A percentile compares a stretch with the other conserved stretches of the same genome.
These are phyloP conservation scores for Calonectria montana DNA, from an alignment of 2,329 filamentous ascomycete genomes.

Conservation along the genomic window DNA sequence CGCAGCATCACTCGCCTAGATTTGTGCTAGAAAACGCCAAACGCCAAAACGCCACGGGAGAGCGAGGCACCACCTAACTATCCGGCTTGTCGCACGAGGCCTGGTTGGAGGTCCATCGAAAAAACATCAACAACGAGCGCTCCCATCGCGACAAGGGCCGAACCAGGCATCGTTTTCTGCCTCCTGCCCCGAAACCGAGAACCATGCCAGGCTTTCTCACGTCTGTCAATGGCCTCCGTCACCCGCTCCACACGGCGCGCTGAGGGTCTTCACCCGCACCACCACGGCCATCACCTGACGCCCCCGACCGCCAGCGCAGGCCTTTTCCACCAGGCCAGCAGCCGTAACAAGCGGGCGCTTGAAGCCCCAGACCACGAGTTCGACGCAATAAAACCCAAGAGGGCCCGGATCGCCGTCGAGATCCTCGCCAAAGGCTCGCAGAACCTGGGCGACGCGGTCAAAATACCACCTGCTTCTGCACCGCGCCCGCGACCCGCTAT, in stretches of 20 bases:
- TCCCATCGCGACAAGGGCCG: slow-evolving; percentile 42
- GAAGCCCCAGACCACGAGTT: slow-evolving; percentile 58
- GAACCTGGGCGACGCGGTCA: slow-evolving; percentile 33
- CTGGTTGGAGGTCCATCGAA: slow-evolving; percentile 37
- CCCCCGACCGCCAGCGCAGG: slow-evolving; percentile 46
- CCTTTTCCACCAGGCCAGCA: slow-evolving; percentile 50
- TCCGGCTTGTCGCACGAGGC: slow-evolving; percentile 38
- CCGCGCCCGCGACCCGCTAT: slow-evolving; percentile 33
- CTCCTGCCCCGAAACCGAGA: slow-evolving; percentile 40
- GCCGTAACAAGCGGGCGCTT: slow-evolving; percentile 59
- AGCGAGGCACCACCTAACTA: slow-evolving; percentile 25
- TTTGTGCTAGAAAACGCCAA: slow-evolving; percentile 23
- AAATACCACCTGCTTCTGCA: slow-evolving; percentile 41
- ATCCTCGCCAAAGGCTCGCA: slow-evolving; percentile 54
- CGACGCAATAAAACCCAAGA: slow-evolving; percentile 60
- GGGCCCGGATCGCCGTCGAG: slow-evolving; percentile 64
- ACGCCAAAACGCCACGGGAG: slow-evolving; percentile 30
- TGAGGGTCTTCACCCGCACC: slow-evolving; percentile 57
- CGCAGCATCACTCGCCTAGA: slow-evolving; percentile 21
- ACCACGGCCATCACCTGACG: slow-evolving; percentile 38
- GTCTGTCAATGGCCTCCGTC: slow-evolving; percentile 61
- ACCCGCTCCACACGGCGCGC: slow-evolving; percentile 63
- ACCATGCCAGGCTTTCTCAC: slow-evolving; percentile 52
- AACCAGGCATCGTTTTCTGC: slow-evolving; percentile 30
- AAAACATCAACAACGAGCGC: slow-evolving; percentile 43